A percentile compares a stretch with the other conserved stretches of the same genome.
Conservation (phyloP, 1,284 basidiomycete genomes). For the Microbotryum scabiosae region DNA sequence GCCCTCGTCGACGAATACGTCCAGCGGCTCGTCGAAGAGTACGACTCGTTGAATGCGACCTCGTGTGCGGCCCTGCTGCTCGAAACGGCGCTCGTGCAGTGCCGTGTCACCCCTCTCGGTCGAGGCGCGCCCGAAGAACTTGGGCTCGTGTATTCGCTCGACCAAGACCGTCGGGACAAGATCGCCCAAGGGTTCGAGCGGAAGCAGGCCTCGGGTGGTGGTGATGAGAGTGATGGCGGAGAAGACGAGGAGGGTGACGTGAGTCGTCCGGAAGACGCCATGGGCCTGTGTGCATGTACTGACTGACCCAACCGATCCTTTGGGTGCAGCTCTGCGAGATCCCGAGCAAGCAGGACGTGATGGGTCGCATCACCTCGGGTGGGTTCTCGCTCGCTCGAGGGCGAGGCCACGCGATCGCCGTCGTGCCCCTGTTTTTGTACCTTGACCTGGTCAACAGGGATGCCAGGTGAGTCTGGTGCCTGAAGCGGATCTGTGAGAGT, state of each 20-base stretch:
- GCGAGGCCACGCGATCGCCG: constrained; percentile 62
- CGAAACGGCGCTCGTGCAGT: constrained; percentile 13
- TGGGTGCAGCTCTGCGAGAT: constrained; percentile 13
- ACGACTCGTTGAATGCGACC: neutral
- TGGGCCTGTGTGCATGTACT: too few species aligned
- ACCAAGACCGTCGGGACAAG: neutral
- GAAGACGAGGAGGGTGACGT: constrained; percentile 18
- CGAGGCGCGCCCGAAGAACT: constrained; percentile 28
- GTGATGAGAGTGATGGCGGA: constrained; percentile 1
- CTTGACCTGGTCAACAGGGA: constrained; percentile 45
- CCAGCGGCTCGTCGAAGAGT: neutral
- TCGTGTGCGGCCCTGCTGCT: neutral
- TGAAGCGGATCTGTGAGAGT: constrained; percentile 4
- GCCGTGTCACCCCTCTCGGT: constrained; percentile 14
- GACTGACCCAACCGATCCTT: neutral
- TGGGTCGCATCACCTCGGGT: constrained; percentile 74
- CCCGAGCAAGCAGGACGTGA: constrained; percentile 43
- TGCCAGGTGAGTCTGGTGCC: neutral
- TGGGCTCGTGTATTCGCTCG: constrained; percentile 12
- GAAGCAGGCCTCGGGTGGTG: neutral
- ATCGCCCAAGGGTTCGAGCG: neutral
- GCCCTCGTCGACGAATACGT: neutral
- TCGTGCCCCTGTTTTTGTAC: constrained; percentile 53
- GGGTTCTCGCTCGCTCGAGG: constrained; percentile 68
- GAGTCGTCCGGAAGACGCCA: neutral